A percentile compares a stretch with the other conserved stretches of the same genome.
Evolutionary conservation across 2,329 filamentous ascomycete species (phyloP).

Genomic region (Cladosporium sp.): DNA sequence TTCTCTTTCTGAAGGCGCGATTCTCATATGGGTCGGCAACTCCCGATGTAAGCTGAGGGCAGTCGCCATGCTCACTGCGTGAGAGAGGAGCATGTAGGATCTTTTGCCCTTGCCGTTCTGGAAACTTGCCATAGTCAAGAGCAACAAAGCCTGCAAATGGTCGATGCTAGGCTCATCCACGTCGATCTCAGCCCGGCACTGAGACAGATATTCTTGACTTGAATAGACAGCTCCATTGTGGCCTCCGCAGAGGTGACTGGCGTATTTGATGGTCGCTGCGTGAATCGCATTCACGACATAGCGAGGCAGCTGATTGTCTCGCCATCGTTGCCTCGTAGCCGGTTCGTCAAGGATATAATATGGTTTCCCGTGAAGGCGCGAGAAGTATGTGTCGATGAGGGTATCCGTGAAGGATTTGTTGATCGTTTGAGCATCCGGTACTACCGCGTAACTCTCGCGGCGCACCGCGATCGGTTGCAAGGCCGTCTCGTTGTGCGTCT

Average conservation of each 20-base stretch:
- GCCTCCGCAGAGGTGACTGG: conserved; percentile 63
- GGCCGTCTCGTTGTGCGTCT: conserved; percentile 5
- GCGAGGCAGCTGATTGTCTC: conserved; percentile 64
- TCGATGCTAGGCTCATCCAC: conserved; percentile 81
- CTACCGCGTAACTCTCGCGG: conserved; percentile 13
- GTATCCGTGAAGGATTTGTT: conserved; percentile 31
- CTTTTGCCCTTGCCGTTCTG: conserved; percentile 80
- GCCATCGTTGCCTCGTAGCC: conserved; percentile 69
- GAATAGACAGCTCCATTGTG: conserved; percentile 68
- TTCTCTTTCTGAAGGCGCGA: conserved; percentile 71
- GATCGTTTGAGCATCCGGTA: conserved; percentile 19
- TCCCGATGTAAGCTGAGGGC: conserved; percentile 81
- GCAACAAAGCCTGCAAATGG: conserved; percentile 71
- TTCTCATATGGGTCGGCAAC: conserved; percentile 61
- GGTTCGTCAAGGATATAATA: conserved; percentile 81
- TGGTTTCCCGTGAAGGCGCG: conserved; percentile 76
- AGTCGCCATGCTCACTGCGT: conserved; percentile 77
- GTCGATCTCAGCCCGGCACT: conserved; percentile 70
- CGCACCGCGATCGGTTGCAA: conserved; percentile 7
- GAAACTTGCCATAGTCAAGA: conserved; percentile 75
- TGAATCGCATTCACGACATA: conserved; percentile 57
- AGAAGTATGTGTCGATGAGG: conserved; percentile 73
- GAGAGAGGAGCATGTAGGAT: conserved; percentile 83
- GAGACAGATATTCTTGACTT: conserved; percentile 72
- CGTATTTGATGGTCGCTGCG: conserved; percentile 62